A percentile compares a stretch with the other conserved stretches of the same genome.
Conservation (phyloP, 2,329 filamentous ascomycete genomes). For the Colletotrichum sp. region DNA sequence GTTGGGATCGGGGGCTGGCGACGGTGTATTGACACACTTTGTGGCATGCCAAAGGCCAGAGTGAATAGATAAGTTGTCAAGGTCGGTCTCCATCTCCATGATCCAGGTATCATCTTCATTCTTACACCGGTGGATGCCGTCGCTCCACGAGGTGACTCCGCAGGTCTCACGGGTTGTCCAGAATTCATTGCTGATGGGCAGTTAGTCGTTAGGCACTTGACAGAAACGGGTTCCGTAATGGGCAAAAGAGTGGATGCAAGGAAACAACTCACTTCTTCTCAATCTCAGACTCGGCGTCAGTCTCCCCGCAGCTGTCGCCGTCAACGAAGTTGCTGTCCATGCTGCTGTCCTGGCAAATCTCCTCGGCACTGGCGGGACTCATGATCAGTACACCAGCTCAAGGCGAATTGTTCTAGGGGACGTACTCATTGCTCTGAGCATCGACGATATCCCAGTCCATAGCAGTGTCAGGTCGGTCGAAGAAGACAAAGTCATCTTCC, state of each 20-base stretch:
- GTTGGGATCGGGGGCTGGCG: not conserved
- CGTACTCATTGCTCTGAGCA: not conserved
- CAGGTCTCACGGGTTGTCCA: not conserved
- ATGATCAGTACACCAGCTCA: not conserved
- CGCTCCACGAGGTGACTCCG: not conserved
- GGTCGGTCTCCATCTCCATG: not conserved
- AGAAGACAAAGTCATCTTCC: not conserved
- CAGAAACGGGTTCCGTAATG: not conserved
- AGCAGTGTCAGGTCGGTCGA: not conserved
- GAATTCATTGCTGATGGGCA: not conserved
- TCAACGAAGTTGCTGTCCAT: not conserved
- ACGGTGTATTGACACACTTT: not conserved
- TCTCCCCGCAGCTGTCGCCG: rapidly evolving
- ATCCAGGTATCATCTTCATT: not conserved
- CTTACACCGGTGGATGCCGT: not conserved
- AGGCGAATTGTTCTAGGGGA: not conserved
- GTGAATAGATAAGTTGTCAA: not conserved
- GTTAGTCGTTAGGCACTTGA: not conserved
- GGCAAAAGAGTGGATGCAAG: not conserved
- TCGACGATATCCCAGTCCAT: not conserved
- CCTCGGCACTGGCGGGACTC: not conserved
- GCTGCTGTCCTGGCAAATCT: not conserved
- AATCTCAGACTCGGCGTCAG: not conserved
- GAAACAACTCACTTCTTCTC: not conserved
- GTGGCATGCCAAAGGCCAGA: not conserved